Conservation (phyloP, 495 filamentous ascomycete genomes). For the Trichoderma asperelloides region DNA sequence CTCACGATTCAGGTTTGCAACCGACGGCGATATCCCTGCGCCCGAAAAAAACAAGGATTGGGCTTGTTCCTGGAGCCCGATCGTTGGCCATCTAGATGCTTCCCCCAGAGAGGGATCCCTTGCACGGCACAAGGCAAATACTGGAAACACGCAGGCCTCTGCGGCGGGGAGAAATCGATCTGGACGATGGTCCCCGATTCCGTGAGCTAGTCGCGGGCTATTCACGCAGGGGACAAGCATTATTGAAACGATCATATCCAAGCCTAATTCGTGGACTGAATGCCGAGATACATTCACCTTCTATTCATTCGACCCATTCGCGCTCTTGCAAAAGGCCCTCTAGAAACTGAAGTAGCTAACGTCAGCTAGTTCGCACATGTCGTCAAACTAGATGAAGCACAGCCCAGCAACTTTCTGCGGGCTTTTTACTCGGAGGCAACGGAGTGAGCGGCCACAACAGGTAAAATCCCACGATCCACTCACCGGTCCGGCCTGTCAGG, state of each 20-base stretch:
- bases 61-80: background rate
- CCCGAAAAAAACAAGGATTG: background rate
- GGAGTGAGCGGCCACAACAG: background rate
- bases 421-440: background rate
- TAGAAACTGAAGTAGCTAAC: background rate
- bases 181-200: background rate
- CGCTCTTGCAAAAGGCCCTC: background rate
- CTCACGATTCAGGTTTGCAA: background rate
- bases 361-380: background rate
- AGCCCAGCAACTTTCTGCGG: background rate
- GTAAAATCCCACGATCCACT: conserved; percentile 2
- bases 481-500: conserved; percentile 6
- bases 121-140: background rate
- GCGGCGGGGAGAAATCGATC: background rate
- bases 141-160: background rate
- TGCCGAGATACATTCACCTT: too few relatives aligned
- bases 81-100: background rate
- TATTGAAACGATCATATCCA: background rate
- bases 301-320: too few relatives aligned
- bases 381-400: background rate
- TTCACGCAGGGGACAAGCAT: background rate
- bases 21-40: background rate
- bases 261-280: background rate
- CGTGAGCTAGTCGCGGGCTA: background rate
- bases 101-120: background rate